Evolutionary conservation across 768 basidiomycete species (phyloP).

Genomic region (Rossbeevera mucosa): DNA sequence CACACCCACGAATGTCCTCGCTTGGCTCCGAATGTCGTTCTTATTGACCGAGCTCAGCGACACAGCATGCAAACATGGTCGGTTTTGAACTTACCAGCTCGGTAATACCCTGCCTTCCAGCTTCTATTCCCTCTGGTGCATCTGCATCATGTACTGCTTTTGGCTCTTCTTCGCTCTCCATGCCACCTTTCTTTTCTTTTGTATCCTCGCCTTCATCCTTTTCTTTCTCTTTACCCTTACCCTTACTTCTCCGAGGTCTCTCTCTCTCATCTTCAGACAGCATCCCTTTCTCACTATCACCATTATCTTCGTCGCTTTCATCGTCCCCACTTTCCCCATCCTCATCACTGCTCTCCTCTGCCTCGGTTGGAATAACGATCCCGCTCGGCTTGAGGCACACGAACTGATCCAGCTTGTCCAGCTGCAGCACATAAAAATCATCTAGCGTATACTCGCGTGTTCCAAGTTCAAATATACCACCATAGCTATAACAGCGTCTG

Average conservation of each 20-base stretch:
- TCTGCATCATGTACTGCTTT: not conserved
- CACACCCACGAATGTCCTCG: conserved; percentile 59
- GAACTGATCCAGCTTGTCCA: conserved; percentile 83
- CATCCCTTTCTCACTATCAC: conserved; percentile 13
- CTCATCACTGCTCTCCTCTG: conserved; percentile 57
- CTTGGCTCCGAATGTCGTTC: conserved; percentile 40
- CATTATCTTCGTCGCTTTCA: conserved; percentile 45
- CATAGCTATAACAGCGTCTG: conserved; percentile 50
- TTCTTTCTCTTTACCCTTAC: not conserved
- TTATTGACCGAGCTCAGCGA: not conserved
- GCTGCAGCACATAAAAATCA: conserved; percentile 74
- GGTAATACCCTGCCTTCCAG: conserved; percentile 10
- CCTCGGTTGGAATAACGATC: conserved; percentile 57
- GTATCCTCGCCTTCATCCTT: not conserved
- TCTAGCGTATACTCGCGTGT: conserved; percentile 84
- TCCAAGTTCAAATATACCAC: conserved; percentile 83
- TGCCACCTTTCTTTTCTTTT: conserved; percentile 17
- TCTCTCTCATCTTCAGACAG: conserved; percentile 12
- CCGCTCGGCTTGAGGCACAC: conserved; percentile 66
- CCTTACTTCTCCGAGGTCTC: not conserved
- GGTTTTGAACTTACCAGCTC: not conserved
- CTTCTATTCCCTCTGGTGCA: conserved; percentile 5
- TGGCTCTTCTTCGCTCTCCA: conserved; percentile 24
- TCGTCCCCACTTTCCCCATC: conserved; percentile 58
- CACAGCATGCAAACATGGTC: too few relatives aligned